A percentile compares a stretch with the other conserved stretches of the same genome.
Evolutionary conservation across 768 basidiomycete genomes (phyloP).

Genomic region (Lyophyllum atratum): DNA sequence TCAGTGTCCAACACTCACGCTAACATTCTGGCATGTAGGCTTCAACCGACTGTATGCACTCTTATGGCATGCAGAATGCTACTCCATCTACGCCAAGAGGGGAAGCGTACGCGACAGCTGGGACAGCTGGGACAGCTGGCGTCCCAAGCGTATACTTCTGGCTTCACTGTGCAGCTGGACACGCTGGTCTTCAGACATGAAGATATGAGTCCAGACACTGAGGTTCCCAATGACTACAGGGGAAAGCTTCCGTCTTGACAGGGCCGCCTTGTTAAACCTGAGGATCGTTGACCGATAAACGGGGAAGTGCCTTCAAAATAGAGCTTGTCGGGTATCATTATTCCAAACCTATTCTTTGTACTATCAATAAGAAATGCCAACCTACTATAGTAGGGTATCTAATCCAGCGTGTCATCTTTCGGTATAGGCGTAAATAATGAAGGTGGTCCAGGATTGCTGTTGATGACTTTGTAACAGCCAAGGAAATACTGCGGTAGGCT

Average conservation of each 20-base stretch:
- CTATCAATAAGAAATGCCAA: too few relatives aligned
- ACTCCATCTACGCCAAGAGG: background rate
- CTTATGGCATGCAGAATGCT: background rate
- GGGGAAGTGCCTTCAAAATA: too few relatives aligned
- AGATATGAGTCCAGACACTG: background rate
- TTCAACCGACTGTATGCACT: too few relatives aligned
- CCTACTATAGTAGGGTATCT: too few relatives aligned
- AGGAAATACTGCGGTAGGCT: conserved; percentile 16
- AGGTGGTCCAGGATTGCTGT: background rate
- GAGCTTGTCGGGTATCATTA: too few relatives aligned
- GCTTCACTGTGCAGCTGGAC: conserved; percentile 2
- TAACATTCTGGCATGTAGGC: too few relatives aligned
- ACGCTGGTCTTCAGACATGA: background rate
- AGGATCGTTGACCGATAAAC: too few relatives aligned
- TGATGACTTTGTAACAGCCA: background rate
- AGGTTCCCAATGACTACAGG: background rate
- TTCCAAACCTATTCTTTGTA: too few relatives aligned
- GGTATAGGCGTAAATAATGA: background rate
- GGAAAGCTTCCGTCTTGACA: background rate
- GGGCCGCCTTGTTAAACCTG: too few relatives aligned
- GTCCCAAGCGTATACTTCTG: background rate
- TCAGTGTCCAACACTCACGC: too few relatives aligned
- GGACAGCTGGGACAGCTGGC: too few relatives aligned
- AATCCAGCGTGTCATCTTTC: too few relatives aligned
- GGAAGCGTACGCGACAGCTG: background rate